Evolutionary conservation across 257 asterid species (phyloP).

Genomic region (Solanum sejunctum): DNA sequence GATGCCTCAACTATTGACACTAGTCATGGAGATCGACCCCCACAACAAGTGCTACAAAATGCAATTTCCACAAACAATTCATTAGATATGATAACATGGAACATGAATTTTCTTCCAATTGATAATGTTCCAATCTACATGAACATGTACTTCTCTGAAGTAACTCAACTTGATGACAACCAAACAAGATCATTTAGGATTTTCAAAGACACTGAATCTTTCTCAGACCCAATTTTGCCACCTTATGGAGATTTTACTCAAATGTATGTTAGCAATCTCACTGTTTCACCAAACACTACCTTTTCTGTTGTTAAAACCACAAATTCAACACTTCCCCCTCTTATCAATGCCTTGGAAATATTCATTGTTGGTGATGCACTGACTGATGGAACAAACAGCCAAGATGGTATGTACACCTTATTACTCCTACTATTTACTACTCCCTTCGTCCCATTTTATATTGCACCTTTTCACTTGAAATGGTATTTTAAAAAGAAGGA

Average conservation of each 20-base stretch:
- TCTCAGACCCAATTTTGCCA: constrained; percentile 18
- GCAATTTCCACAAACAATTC: constrained; percentile 21
- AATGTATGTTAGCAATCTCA: neutral
- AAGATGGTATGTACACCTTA: constrained; percentile 26
- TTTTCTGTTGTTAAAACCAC: constrained; percentile 15
- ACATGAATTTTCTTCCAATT: constrained; percentile 12
- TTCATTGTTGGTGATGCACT: constrained; percentile 17
- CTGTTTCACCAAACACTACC: constrained; percentile 11
- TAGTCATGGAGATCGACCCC: constrained; percentile 22
- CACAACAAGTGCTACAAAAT: constrained; percentile 21
- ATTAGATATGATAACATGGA: constrained; percentile 2
- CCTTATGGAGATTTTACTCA: constrained; percentile 14
- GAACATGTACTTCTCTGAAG: constrained; percentile 47
- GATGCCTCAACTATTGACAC: constrained; percentile 1
- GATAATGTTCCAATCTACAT: constrained; percentile 13
- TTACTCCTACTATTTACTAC: neutral
- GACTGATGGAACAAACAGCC: constrained; percentile 19
- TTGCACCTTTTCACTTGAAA: no score
- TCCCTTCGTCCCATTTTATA: no score
- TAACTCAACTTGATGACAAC: constrained; percentile 9
- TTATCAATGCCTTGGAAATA: constrained; percentile 51
- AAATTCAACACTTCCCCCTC: constrained; percentile 49
- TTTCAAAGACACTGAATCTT: neutral
- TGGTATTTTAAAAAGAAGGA: no score
- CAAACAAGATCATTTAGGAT: constrained; percentile 26